Evolutionary conservation across 805 yeast genomes (phyloP).

Genomic region (Ogataea dorogensis): DNA sequence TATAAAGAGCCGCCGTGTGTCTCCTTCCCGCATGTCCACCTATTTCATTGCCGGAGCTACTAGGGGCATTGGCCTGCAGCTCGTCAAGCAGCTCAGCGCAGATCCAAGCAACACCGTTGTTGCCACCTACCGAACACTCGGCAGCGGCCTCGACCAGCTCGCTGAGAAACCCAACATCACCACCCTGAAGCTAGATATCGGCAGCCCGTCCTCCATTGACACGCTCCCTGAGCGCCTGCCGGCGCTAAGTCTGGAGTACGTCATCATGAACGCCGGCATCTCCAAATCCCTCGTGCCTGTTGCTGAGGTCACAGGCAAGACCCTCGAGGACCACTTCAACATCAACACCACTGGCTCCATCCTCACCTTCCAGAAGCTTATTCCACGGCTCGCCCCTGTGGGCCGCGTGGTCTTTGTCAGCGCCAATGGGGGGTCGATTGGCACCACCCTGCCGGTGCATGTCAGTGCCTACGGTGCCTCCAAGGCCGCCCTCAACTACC

Average conservation of each 20-base stretch:
- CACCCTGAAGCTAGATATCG: constrained; percentile 25
- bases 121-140: constrained; percentile 13
- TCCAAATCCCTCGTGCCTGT: neutral
- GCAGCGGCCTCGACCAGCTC: constrained; percentile 14
- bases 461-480: constrained; percentile 35
- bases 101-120: constrained; percentile 24
- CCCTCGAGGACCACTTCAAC: constrained; percentile 1
- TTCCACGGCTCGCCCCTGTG: constrained; percentile 26
- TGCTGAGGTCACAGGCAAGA: constrained; percentile 1
- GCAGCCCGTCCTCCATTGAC: constrained; percentile 21
- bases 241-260: constrained; percentile 32
- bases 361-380: constrained; percentile 30
- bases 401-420: constrained; percentile 32
- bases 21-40: constrained; percentile 1
- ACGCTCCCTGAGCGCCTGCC: constrained; percentile 16
- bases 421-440: constrained; percentile 31
- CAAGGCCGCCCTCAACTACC: constrained; percentile 37
- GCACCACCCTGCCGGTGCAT: constrained; percentile 22
- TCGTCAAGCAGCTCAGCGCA: constrained; percentile 30
- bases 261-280: constrained; percentile 37
- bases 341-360: constrained; percentile 37
- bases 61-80: constrained; percentile 40
- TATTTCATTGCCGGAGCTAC: constrained; percentile 43
- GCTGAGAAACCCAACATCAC: constrained; percentile 19
- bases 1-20: too few relatives aligned